These are phyloP conservation scores for Cicer cuneatum DNA, from an alignment of 306 rosid genomes.

Conservation along the genomic window DNA sequence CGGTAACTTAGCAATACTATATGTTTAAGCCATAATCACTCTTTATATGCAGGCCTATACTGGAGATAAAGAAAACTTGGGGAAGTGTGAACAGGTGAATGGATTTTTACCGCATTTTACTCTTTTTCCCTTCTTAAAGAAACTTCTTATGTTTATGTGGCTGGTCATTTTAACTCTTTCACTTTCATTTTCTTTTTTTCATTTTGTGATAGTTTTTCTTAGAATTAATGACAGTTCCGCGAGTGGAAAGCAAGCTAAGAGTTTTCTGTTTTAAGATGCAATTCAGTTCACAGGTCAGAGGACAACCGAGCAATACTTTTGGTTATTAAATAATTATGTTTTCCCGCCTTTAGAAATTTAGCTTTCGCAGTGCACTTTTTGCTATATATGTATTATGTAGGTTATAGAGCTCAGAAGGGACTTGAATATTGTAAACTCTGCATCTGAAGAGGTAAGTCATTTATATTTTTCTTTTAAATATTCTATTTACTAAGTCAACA, in stretches of 20 bases:
- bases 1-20: slow-evolving; percentile 37
- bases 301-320: slow-evolving; percentile 37
- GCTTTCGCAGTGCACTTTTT: slow-evolving; percentile 44
- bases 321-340: slow-evolving; percentile 39
- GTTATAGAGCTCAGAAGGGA: slow-evolving; percentile 80
- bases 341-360: slow-evolving; percentile 41
- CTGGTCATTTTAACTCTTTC: slow-evolving; percentile 14
- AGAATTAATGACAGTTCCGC: slow-evolving; percentile 92
- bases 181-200: slow-evolving; percentile 40
- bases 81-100: slow-evolving; percentile 89
- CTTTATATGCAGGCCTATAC: slow-evolving; percentile 66
- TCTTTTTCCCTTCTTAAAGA: neutral
- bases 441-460: slow-evolving; percentile 79
- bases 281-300: slow-evolving; percentile 75
- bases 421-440: slow-evolving; percentile 75
- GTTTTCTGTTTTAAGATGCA: slow-evolving; percentile 93
- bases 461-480: slow-evolving; percentile 35
- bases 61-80: slow-evolving; percentile 87
- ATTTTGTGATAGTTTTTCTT: slow-evolving; percentile 70
- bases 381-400: slow-evolving; percentile 55
- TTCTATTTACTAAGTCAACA: slow-evolving; percentile 7
- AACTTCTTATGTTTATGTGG: slow-evolving; percentile 26
- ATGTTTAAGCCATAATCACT: slow-evolving; percentile 41
- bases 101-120: slow-evolving; percentile 21
- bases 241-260: slow-evolving; percentile 88